A percentile compares a stretch with the other conserved stretches of the same genome.
Conservation (phyloP, 495 filamentous ascomycete species). For the Podospora didyma region DNA sequence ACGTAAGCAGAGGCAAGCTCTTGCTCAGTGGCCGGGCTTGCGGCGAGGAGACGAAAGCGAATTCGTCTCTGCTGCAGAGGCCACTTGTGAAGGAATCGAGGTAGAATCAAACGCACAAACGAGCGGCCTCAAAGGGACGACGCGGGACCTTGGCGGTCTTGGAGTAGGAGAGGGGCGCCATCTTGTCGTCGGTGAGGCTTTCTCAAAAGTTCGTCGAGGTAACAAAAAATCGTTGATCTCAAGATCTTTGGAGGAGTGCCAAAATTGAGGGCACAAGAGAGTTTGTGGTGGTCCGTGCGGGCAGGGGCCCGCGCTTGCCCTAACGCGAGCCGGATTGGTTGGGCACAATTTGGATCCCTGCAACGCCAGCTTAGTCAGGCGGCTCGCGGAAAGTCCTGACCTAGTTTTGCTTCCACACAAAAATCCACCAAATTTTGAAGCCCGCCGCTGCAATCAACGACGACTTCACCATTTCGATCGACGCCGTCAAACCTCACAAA, state of each 20-base stretch:
- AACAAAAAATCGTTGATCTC: conserved; percentile 14
- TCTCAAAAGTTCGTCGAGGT: conserved; percentile 19
- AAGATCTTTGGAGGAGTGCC: conserved; percentile 3
- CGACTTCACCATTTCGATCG: conserved; percentile 34
- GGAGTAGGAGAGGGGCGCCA: conserved; percentile 68
- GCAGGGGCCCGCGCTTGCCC: conserved; percentile 21
- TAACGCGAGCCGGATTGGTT: conserved; percentile 17
- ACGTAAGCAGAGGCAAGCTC: conserved; percentile 98
- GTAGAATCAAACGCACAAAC: conserved; percentile 63
- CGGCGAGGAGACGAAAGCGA: conserved; percentile 29
- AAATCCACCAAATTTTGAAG: conserved; percentile 28
- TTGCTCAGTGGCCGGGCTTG: conserved; percentile 83
- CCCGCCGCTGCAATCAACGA: conserved; percentile 28
- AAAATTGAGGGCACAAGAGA: conserved; percentile 28
- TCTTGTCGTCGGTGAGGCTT: conserved; percentile 44
- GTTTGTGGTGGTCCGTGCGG: conserved; percentile 39
- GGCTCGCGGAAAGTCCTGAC: conserved; percentile 18
- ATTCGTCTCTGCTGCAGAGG: conserved; percentile 21
- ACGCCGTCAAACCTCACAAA: conserved; percentile 33
- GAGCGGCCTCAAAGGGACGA: conserved; percentile 93
- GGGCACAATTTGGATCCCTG: neutral
- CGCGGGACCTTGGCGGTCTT: conserved; percentile 98
- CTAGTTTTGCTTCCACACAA: conserved; percentile 32
- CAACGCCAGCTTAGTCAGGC: conserved; percentile 30
- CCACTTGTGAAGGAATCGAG: conserved; percentile 20